phyloP scores from a whole-genome alignment of 1,284 basidiomycete genomes.

The Schizophyllum commune region DNA sequence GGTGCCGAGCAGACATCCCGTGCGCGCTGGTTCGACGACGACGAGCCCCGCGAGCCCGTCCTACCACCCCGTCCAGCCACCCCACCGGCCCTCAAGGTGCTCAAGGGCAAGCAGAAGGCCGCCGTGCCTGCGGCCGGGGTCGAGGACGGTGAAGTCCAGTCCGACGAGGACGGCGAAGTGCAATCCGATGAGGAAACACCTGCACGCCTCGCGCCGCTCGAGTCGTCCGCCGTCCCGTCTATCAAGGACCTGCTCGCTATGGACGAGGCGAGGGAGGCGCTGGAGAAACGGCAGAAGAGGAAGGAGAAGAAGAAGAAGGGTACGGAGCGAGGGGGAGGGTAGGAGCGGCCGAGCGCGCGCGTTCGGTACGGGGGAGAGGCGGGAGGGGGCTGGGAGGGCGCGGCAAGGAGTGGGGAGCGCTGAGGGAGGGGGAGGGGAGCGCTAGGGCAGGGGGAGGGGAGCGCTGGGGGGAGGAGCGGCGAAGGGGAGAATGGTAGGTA shows the following conservation, averaged over 20 bases:
- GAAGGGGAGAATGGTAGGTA: no score
- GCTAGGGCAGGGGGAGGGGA: no score
- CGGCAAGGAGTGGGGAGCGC: no score
- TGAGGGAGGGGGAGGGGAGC: no score
- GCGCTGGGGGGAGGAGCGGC: no score
- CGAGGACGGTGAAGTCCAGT: background rate
- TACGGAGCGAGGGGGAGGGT: constrained; percentile 18
- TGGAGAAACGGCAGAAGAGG: constrained; percentile 55
- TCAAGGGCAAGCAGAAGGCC: background rate
- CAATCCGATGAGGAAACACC: constrained; percentile 32
- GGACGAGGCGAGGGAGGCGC: constrained; percentile 57
- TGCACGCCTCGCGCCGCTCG: constrained; percentile 58
- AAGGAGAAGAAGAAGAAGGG: constrained; percentile 61
- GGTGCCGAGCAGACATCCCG: background rate
- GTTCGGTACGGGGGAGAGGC: no score
- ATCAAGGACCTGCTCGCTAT: constrained; percentile 74
- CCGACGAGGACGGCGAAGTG: constrained; percentile 13
- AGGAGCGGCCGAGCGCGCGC: no score
- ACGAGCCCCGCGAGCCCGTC: constrained; percentile 7
- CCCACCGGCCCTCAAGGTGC: background rate
- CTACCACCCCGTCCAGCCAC: constrained; percentile 10
- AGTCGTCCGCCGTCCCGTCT: constrained; percentile 70
- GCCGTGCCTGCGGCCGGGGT: background rate
- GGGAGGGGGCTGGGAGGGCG: no score
- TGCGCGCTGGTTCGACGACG: constrained; percentile 18